Evolutionary conservation across 1,139 yeast species (phyloP), one percentile per base, ranked within the genome.

Genomic region (Kurtzmaniella quercitrusa): DNA sequence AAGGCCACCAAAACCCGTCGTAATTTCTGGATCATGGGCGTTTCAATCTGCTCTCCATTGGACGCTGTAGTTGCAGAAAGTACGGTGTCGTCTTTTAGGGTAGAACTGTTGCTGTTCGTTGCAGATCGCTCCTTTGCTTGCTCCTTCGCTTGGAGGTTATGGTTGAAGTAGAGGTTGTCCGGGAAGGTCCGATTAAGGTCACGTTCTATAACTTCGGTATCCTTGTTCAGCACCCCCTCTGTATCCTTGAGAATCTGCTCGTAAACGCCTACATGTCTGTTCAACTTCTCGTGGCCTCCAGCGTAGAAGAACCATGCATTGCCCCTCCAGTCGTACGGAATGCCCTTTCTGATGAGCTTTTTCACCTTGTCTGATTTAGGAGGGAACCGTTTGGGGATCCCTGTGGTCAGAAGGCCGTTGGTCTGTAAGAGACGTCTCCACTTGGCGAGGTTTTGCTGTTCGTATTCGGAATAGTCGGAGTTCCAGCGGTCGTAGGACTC

Each of bases 301-400:
- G 95, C 95, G 62, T 88, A 91, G 68, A 81, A 85, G 71, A 93
- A 93, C 98, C 98, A 93, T 1, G 97, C 97, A 52, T 80, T 81
- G 0, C 98, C 98, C 53, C 98, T 70, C 96, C 97, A 91, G 59
- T 89, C 96, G 0, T 96, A 91, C 0, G 98, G 98, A 9, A 93
- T 84, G 7, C 98, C 98, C 59, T 87, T 85, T 46, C 98, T 75
- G 12, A 93, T 79, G 58, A 88, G 82, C 49, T 95, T 78, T 58
- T 86, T 85, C 49, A 90, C 73, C 54, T 87, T 90, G 48, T 86
- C 95, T 9, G 93, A 85, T 48, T 78, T 79, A 0, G 96, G 84
- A 0, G 98, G 98, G 58, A 89, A 91, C 47, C 93, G 62, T 1
- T 62, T 59, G 4, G 72, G 77, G 2, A 58, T 57, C 38, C 67